These are phyloP conservation scores for Candida dubliniensis DNA, from an alignment of 1,139 yeast species.

Conservation along the genomic window DNA sequence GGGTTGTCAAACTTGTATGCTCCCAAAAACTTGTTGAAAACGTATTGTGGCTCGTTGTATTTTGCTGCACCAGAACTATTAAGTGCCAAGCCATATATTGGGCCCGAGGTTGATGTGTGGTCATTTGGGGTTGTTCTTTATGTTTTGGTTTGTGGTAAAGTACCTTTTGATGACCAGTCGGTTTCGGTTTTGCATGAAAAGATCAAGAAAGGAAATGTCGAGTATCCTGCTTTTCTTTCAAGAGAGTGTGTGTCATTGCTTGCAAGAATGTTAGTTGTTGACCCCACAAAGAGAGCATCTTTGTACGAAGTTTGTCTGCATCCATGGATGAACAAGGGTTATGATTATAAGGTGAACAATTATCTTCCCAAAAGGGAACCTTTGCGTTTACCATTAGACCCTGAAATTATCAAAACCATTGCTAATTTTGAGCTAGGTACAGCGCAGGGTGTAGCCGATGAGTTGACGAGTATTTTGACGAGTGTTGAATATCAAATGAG, in stretches of 20 bases:
- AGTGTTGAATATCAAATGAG: conserved; percentile 72
- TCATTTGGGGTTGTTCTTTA: conserved; percentile 95
- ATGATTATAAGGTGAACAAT: conserved; percentile 68
- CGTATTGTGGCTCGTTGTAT: conserved; percentile 95
- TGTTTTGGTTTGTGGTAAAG: conserved; percentile 95
- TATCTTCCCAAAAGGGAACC: conserved; percentile 80
- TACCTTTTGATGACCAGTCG: conserved; percentile 95
- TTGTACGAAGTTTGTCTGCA: conserved; percentile 79
- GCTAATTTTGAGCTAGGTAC: conserved; percentile 78
- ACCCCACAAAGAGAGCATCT: conserved; percentile 77
- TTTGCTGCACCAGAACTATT: conserved; percentile 98
- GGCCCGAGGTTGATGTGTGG: conserved; percentile 99
- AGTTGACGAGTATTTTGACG: conserved; percentile 57
- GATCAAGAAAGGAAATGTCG: conserved; percentile 89
- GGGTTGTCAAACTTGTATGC: conserved; percentile 90
- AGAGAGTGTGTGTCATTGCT: conserved; percentile 81
- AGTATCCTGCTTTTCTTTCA: conserved; percentile 82
- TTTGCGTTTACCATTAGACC: conserved; percentile 69
- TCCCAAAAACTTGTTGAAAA: conserved; percentile 70
- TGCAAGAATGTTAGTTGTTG: conserved; percentile 88
- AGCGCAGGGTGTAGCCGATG: conserved; percentile 55
- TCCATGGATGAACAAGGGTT: conserved; percentile 95
- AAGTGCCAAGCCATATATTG: conserved; percentile 87
- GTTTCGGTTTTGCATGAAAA: conserved; percentile 92
- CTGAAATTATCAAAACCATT: conserved; percentile 70